Percentiles rank a stretch among this genome's conserved stretches.
Evolutionary conservation across 1,139 yeast species (phyloP).

Genomic region (Yamadazyma epiphylla): DNA sequence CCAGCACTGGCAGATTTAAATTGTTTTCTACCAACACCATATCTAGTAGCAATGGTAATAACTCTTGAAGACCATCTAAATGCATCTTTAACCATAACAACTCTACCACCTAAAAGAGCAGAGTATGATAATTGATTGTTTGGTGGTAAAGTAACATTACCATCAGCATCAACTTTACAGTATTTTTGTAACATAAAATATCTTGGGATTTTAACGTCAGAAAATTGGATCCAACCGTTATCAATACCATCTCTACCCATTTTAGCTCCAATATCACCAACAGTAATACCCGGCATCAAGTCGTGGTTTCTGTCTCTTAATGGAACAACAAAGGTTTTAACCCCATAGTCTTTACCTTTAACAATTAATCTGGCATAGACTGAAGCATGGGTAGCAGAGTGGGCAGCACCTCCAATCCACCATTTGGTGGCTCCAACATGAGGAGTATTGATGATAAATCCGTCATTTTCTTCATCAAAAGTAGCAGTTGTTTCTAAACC

Average conservation of each 20-base stretch:
- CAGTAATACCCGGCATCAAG: constrained; percentile 71
- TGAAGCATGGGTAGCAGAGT: constrained; percentile 80
- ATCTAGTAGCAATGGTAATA: constrained; percentile 79
- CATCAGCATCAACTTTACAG: constrained; percentile 67
- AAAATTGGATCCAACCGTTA: constrained; percentile 92
- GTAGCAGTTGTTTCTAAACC: constrained; percentile 88
- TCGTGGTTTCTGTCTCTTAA: constrained; percentile 71
- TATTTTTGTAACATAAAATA: constrained; percentile 80
- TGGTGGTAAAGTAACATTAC: constrained; percentile 71
- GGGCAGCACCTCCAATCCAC: constrained; percentile 99
- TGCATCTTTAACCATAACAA: constrained; percentile 82
- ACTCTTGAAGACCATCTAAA: constrained; percentile 78
- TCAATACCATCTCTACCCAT: constrained; percentile 91
- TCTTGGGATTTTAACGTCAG: constrained; percentile 78
- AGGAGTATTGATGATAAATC: constrained; percentile 79
- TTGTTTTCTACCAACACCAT: constrained; percentile 87
- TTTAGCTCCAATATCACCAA: constrained; percentile 91
- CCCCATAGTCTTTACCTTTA: constrained; percentile 82
- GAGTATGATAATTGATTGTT: constrained; percentile 84
- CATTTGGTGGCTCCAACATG: constrained; percentile 90
- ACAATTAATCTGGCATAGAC: constrained; percentile 82
- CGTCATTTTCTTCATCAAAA: constrained; percentile 61
- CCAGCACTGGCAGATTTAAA: constrained; percentile 38
- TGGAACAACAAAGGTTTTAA: constrained; percentile 87
- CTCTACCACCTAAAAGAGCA: constrained; percentile 85